phyloP scores from a whole-genome alignment of 2,329 filamentous ascomycete species.

The Fusarium nodosum region DNA sequence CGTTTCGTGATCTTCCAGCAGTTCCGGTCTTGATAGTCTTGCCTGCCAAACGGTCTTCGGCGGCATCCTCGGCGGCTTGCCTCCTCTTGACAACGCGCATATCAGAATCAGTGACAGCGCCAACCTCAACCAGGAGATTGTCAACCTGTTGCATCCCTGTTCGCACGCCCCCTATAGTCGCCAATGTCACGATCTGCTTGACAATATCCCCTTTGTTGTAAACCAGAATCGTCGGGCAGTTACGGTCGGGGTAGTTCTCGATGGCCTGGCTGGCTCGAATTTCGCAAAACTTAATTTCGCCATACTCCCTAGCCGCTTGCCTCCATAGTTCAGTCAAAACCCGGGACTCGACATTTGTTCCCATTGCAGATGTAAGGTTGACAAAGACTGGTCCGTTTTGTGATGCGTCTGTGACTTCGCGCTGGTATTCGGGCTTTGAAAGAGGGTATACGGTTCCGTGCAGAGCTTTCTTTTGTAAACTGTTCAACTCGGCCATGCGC shows the following conservation, averaged over 20 bases:
- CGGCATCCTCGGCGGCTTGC: constrained; percentile 70
- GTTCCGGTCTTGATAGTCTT: constrained; percentile 67
- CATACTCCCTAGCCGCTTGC: constrained; percentile 85
- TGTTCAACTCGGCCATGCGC: constrained; percentile 84
- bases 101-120: constrained; percentile 83
- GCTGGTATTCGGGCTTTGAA: constrained; percentile 92
- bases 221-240: constrained; percentile 92
- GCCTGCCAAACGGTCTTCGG: constrained; percentile 66
- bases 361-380: constrained; percentile 82
- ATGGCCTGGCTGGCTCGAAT: constrained; percentile 94
- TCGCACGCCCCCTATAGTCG: constrained; percentile 79
- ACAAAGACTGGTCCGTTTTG: constrained; percentile 78
- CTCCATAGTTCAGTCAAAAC: constrained; percentile 89
- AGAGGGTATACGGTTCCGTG: constrained; percentile 94
- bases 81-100: constrained; percentile 77
- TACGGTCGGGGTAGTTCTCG: constrained; percentile 94
- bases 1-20: constrained; percentile 59
- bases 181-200: constrained; percentile 91
- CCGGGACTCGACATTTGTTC: constrained; percentile 86
- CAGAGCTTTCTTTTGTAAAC: constrained; percentile 79
- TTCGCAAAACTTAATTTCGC: constrained; percentile 97
- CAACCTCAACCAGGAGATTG: constrained; percentile 82
- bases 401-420: constrained; percentile 92
- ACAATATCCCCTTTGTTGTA: constrained; percentile 95
- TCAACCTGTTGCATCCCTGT: constrained; percentile 83